Percentiles rank a stretch among this genome's conserved stretches.
These are phyloP conservation scores for Galerina sulciceps DNA, from an alignment of 768 basidiomycete genomes.

Conservation along the genomic window DNA sequence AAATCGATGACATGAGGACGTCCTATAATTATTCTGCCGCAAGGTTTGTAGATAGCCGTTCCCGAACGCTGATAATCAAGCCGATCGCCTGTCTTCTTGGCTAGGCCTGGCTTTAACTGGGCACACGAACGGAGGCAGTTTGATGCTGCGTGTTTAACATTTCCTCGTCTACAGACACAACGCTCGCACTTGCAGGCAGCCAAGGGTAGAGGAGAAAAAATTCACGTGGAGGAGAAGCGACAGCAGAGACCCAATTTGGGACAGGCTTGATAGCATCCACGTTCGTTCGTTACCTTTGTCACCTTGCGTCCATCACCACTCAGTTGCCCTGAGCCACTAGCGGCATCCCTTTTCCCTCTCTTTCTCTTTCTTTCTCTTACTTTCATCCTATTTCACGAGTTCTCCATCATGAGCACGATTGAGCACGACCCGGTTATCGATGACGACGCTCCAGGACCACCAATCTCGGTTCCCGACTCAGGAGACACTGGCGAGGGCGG, in stretches of 20 bases:
- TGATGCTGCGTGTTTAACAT: too few relatives aligned
- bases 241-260: conserved; percentile 8
- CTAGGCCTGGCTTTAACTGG: too few relatives aligned
- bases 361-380: conserved; percentile 1
- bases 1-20: too few relatives aligned
- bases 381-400: background rate
- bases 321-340: too few relatives aligned
- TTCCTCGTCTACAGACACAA: background rate
- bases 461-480: conserved; percentile 72
- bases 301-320: conserved; percentile 8
- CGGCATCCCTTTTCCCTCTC: conserved; percentile 2
- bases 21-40: too few relatives aligned
- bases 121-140: too few relatives aligned
- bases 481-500: conserved; percentile 83
- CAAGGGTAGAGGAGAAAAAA: background rate
- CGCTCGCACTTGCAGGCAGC: background rate
- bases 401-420: conserved; percentile 9
- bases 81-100: too few relatives aligned
- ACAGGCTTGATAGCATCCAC: conserved; percentile 9
- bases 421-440: conserved; percentile 27
- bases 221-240: conserved; percentile 9
- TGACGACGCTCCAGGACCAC: conserved; percentile 55
- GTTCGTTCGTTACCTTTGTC: conserved; percentile 17
- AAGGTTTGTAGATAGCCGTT: too few relatives aligned
- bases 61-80: too few relatives aligned